phyloP scores from a whole-genome alignment of 495 filamentous ascomycete genomes.

The Podospora appendiculata region DNA sequence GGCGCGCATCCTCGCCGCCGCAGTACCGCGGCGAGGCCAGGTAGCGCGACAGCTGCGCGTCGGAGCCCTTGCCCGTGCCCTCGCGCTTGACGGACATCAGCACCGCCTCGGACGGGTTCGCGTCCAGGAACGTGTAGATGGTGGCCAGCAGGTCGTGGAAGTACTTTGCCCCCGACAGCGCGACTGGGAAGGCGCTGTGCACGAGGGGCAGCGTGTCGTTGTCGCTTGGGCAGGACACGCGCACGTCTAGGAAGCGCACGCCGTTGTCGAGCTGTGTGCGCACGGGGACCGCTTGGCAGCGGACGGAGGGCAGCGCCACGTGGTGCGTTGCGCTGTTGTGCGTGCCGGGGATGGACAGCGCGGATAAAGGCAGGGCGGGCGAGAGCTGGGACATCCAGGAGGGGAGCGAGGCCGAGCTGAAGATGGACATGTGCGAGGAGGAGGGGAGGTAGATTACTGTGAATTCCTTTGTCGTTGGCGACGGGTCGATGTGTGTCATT shows the following conservation, averaged over 20 bases:
- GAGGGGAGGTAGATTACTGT: slow-evolving; percentile 64
- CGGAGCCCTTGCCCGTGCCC: slow-evolving; percentile 70
- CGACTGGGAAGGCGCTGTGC: slow-evolving; percentile 39
- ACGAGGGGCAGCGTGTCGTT: slow-evolving; percentile 35
- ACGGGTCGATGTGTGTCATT: slow-evolving; percentile 9
- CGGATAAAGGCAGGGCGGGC: slow-evolving; percentile 62
- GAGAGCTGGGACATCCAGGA: slow-evolving; percentile 75
- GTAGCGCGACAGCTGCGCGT: slow-evolving; percentile 67
- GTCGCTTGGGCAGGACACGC: slow-evolving; percentile 41
- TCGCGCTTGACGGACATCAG: slow-evolving; percentile 90
- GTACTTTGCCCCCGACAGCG: slow-evolving; percentile 51
- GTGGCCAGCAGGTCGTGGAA: slow-evolving; percentile 64
- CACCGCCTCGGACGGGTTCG: slow-evolving; percentile 71
- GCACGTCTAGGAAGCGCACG: slow-evolving; percentile 89
- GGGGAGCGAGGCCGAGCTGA: slow-evolving; percentile 60
- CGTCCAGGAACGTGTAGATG: slow-evolving; percentile 65
- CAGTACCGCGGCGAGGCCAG: slow-evolving; percentile 63
- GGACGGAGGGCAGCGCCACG: slow-evolving; percentile 79
- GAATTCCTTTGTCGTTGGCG: slow-evolving; percentile 37
- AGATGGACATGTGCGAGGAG: slow-evolving; percentile 63
- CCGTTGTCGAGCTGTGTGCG: slow-evolving; percentile 78
- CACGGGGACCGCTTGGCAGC: slow-evolving; percentile 79
- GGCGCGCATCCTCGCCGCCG: slow-evolving; percentile 26
- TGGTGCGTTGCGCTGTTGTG: slow-evolving; percentile 88
- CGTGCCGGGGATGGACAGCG: slow-evolving; percentile 87